A percentile compares a stretch with the other conserved stretches of the same genome.
Conservation (phyloP, 2,329 filamentous ascomycete species). For the Curvularia hawaiiensis region DNA sequence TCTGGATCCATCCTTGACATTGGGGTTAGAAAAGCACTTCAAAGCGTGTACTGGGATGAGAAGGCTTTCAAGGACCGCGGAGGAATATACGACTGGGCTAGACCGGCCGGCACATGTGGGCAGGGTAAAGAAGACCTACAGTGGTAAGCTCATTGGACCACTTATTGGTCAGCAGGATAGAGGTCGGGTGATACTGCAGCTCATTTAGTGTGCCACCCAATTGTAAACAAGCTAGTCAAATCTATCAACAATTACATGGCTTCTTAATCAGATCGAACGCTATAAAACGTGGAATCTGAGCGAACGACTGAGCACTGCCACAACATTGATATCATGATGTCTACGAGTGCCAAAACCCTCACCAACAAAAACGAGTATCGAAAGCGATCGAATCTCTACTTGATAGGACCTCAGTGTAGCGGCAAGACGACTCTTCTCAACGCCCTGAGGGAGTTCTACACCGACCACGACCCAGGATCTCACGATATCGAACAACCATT, state of each 20-base stretch:
- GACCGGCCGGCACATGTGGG: constrained; percentile 9
- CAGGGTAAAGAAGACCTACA: constrained; percentile 8
- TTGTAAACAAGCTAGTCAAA: not conserved
- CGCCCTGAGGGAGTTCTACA: constrained; percentile 2
- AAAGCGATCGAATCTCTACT: constrained; percentile 3
- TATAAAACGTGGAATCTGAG: not conserved
- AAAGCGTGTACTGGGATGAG: constrained; percentile 7
- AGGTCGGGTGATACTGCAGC: not conserved
- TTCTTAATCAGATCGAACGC: not conserved
- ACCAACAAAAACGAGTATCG: not conserved
- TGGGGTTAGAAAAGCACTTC: constrained; percentile 4
- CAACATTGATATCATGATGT: not conserved
- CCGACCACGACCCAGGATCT: constrained; percentile 3
- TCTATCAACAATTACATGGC: not conserved
- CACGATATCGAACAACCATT: not conserved
- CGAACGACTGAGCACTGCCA: not conserved
- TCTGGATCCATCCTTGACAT: constrained; percentile 2
- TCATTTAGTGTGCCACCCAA: not conserved
- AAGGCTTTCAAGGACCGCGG: constrained; percentile 10
- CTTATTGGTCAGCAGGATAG: not conserved
- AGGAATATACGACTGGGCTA: constrained; percentile 8
- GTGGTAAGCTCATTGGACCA: constrained; percentile 7
- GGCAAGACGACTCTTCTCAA: constrained; percentile 6
- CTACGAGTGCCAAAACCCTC: not conserved
- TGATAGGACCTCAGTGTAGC: constrained; percentile 6